Base-by-base conservation (phyloP, 371 early-diverging fungal genomes). In the Mucor irregularis region DNA sequence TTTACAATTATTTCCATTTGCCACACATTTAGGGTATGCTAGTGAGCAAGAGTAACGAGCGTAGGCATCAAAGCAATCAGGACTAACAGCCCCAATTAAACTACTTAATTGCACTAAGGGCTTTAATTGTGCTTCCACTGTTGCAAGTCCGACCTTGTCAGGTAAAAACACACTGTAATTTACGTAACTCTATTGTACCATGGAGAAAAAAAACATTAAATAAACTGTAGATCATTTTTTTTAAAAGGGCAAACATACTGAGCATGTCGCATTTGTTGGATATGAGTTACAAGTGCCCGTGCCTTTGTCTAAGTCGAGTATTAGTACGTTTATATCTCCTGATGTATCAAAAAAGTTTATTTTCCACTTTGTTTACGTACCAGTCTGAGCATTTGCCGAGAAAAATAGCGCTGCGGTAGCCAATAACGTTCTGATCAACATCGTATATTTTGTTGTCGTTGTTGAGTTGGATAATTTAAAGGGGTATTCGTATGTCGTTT, bases 21-120 rank as follows among this genome's bases (percentile, higher is more conserved):
- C 44, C 39, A 38, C 54, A 49, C 66, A 66, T 66, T 49, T 66
- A 25, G 66, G 54, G 26, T 66, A 66, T 8, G 58, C 45, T 33
- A 57, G 53, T 11, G 66, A 56, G 48, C 66, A 66, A 26, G 42
- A 21, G 37, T 61, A 66, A 5, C 66, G 56, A 28, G 53, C 30
- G 44, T 33, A 61, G 14, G 58, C 43, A 57, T 66, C 63, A 30
- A 49, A 37, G 38, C 63, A 63, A 21, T 33, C 53, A 21, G 63
- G 63, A 39, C 53, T 53, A 26, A 63, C 40, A 26, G 21, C 21
- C 1, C 44, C 38, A 22, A 58, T 34, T 24, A 40, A 22, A 14
- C 35, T 14, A 10, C 49, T 28, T 19, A 58, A 29, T 26, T 58
- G 14, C n/a, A 22, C 21, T 21, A 63, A 42, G 5, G 49, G 24